Evolutionary conservation across 257 asterid genomes (phyloP).

Genomic region (Oldenlandia corymbosa): DNA sequence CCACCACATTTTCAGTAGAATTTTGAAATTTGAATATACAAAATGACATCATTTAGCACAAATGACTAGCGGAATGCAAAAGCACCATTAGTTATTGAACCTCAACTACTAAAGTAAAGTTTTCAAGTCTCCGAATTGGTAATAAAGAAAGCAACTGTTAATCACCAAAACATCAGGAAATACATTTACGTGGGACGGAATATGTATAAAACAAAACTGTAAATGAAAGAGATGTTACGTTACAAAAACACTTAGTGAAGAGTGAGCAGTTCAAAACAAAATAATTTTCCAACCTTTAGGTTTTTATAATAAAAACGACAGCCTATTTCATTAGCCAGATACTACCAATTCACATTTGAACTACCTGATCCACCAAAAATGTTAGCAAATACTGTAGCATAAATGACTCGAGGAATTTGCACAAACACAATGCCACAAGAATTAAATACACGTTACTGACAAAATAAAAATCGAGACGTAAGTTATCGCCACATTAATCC

Average conservation of each 20-base stretch:
- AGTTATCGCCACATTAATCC: not conserved
- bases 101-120: not conserved
- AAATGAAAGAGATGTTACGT: no score
- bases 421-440: not conserved
- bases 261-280: not conserved
- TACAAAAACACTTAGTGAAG: not conserved
- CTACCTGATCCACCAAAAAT: not conserved
- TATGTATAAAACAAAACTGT: no score
- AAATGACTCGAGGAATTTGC: no score
- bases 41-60: not conserved
- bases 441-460: not conserved
- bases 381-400: no score
- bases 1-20: not conserved
- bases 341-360: not conserved
- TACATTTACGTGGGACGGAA: not conserved
- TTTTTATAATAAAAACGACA: no score
- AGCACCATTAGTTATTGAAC: not conserved
- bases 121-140: not conserved
- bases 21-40: not conserved
- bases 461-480: not conserved
- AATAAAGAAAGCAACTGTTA: not conserved
- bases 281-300: no score
- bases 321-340: no score
- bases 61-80: not conserved
- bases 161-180: not conserved